Evolutionary conservation across 495 filamentous ascomycete genomes (phyloP), one percentile per base, ranked within the genome.

Genomic region (Podospora pseudopauciseta): DNA sequence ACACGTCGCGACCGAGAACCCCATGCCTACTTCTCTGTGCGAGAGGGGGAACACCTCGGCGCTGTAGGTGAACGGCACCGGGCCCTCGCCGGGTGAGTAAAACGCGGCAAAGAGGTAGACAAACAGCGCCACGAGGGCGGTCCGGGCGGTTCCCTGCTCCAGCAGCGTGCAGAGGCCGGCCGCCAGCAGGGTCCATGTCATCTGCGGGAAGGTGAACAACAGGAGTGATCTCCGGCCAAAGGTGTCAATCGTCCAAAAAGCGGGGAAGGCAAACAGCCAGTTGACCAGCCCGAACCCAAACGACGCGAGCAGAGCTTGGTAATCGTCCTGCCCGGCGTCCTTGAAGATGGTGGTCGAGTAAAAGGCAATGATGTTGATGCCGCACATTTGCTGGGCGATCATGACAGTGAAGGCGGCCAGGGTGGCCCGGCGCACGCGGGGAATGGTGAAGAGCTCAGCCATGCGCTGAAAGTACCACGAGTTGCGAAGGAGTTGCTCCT

Each of bases 301-400:
- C 0, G 90, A 93, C 2, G 88, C 89, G 18, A 91, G 80, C 6
- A 96, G 84, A 49, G 92, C 88, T 4, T 82, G 74, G 64, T 81
- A 84, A 18, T 84, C 77, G 63, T 53, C 76, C 20, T 86, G 85
- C 23, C 90, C 88, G 19, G 90, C 86, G 1, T 91, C 70, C 6
- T 74, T 71, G 69, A 71, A 71, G 30, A 71, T 20, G 2, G 90
- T 90, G 0, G 88, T 88, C 0, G 86, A 90, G 78, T 95, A 97
- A 82, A 94, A 95, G n/a, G 91, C 87, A 49, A 94, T 91, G 76
- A 94, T 90, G 79, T 91, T 91, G 74, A 89, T 91, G 68, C 91
- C 91, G 75, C 91, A 95, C 88, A 96, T 91, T 78, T 96, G 92
- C 80, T 95, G 90, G 3, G 87, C 87, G 65, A 90, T 86, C 89